Evolutionary conservation across 306 rosid genomes (phyloP), one percentile per base, ranked within the genome.

Genomic region (Vachellia collinsii): DNA sequence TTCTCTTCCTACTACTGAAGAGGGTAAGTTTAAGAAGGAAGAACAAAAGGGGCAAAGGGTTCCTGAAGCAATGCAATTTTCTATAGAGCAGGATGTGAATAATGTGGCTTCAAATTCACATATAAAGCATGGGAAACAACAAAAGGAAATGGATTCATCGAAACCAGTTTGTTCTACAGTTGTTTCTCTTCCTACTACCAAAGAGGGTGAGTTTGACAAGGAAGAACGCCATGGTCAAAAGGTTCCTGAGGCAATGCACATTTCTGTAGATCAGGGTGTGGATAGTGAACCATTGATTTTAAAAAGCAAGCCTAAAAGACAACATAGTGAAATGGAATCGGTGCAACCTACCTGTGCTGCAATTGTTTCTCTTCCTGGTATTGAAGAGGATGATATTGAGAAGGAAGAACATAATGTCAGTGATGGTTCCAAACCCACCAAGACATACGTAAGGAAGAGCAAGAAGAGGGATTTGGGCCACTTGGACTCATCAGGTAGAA

Each of bases 171-270:
- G 59, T 77, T 42, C 50, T 73, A 37, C 78, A 42, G 72, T 11
- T 36, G 66, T 66, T 46, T 74, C 44, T 67, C 44, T 70, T 79
- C 86, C 88, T 51, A 63, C 63, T 59, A 25, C 77, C 13, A 79
- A 84, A 83, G 84, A 59, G 78, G 77, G 70, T 22, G 82, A 71
- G 39, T 29, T 74, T 59, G 86, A 83, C 82, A 77, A 79, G 75
- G 82, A 42, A 58, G 86, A 82, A 72, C 20, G 79, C 53, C 17
- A 46, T 36, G 77, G 20, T 36, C 76, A 75, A 73, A 77, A 85
- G 78, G 76, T 75, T 73, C 81, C 78, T 65, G 83, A 81, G 63
- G 72, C 61, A 72, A 12, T 53, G 56, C 72, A 16, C 41, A 17
- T 79, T 14, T 82, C 75, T 54, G 69, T 83, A 48, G 86, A 84